Base-by-base conservation (phyloP, 495 filamentous ascomycete species). In the Sordaria brevicollis region DNA sequence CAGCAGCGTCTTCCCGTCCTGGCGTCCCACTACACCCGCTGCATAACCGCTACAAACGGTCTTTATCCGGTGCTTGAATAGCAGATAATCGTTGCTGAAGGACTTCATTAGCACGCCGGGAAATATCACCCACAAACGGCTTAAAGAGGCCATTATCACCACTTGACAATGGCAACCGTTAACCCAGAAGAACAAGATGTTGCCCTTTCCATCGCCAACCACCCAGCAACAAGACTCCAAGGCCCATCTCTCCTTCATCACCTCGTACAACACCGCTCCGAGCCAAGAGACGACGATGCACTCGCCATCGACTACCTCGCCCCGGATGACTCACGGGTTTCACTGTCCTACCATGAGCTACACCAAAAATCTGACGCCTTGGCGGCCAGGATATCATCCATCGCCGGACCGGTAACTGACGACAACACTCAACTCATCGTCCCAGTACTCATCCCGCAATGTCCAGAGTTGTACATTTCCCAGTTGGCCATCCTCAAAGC, bases 401-500 rank as follows among this genome's bases (percentile, higher is more conserved):
- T 84, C 19, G 66, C 62, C 15, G 66, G 67, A 5, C 70, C 73
- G 29, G 11, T 31, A 10, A 68, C 35, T 39, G 38, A 19, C 69
- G 8, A 29, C 25, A 34, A 13, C 15, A 4, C 65, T 3, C 78
- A 76, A 35, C 78, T 82, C 33, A 83, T 93, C n/a, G 83, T 95
- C 19, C 92, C 93, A 0, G 81, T 95, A 8, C 83, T 93, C 9
- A 74, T 93, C 5, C 87, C 88, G 8, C 92, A 95, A 75, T 88
- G 85, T 5, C 84, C 87, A 21, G 82, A 88, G 29, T 83, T 96
- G 10, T 96, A 95, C 74, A 82, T 93, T 67, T 77, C 90, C 0
- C 83, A 89, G 62, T 76, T 96, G 5, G 92, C 88, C 1, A 88
- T 92, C 65, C 83, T 95, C 13, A 92, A 92, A 73, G 87, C 89